A percentile compares a stretch with the other conserved stretches of the same genome.
Evolutionary conservation across 2,329 filamentous ascomycete genomes (phyloP).

Genomic region (Ceratocystis colombiana): DNA sequence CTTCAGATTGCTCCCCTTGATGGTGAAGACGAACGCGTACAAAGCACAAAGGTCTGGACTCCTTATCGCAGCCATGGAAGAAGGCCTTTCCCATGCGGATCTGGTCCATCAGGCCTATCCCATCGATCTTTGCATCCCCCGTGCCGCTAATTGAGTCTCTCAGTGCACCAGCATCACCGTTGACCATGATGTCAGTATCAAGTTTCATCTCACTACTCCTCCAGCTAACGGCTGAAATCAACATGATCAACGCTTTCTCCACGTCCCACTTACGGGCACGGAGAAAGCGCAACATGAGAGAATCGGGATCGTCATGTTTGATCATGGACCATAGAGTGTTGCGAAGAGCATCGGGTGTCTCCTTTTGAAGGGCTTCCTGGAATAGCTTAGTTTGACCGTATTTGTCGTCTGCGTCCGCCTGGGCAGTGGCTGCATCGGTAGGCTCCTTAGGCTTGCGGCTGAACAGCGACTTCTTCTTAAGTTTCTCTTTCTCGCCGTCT

Average conservation of each 20-base stretch:
- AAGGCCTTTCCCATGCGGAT: constrained; percentile 87
- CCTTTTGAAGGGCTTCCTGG: constrained; percentile 65
- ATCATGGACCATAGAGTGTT: constrained; percentile 84
- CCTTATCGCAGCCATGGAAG: constrained; percentile 75
- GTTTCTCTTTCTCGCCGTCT: constrained; percentile 54
- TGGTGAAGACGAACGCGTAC: constrained; percentile 75
- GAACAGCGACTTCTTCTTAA: constrained; percentile 63
- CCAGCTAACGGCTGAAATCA: constrained; percentile 92
- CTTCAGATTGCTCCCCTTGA: constrained; percentile 69
- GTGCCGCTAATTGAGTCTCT: constrained; percentile 49
- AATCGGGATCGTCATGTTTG: constrained; percentile 91
- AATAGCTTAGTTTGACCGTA: constrained; percentile 84
- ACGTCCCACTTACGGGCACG: constrained; percentile 94
- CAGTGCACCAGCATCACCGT: constrained; percentile 54
- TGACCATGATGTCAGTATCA: constrained; percentile 74
- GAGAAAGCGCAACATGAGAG: constrained; percentile 68
- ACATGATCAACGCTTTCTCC: constrained; percentile 84
- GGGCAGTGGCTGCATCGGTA: constrained; percentile 35
- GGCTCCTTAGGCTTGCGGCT: constrained; percentile 51
- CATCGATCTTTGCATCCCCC: constrained; percentile 52
- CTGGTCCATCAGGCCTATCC: constrained; percentile 70
- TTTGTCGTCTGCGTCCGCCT: constrained; percentile 65
- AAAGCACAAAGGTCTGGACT: constrained; percentile 75
- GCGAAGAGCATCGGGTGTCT: constrained; percentile 68
- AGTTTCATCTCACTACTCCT: constrained; percentile 72